A percentile compares a stretch with the other conserved stretches of the same genome.
These are phyloP conservation scores for Neurospora crassa DNA, from an alignment of 2,329 filamentous ascomycete species.

Conservation along the genomic window DNA sequence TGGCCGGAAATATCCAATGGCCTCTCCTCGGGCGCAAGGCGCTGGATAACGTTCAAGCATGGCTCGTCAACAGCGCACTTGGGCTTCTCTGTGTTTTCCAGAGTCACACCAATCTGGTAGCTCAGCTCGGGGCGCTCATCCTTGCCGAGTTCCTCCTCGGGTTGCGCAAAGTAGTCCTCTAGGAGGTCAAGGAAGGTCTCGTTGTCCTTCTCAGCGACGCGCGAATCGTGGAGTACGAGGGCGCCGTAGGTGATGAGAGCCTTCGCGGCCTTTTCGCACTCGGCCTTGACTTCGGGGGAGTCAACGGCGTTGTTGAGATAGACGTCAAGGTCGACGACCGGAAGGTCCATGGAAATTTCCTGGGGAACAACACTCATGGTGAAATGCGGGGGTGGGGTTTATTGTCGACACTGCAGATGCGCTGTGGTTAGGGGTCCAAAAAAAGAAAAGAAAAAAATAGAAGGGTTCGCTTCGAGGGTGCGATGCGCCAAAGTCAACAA, in stretches of 20 bases:
- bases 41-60: conserved; percentile 45
- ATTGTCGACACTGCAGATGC: neutral
- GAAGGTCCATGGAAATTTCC: conserved; percentile 41
- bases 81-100: conserved; percentile 54
- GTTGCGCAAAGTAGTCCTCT: conserved; percentile 56
- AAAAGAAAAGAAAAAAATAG: too few relatives aligned
- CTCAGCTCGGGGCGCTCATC: conserved; percentile 49
- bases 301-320: conserved; percentile 36
- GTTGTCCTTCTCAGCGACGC: conserved; percentile 47
- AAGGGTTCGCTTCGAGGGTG: neutral
- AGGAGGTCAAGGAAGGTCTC: conserved; percentile 48
- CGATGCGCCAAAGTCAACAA: neutral
- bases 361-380: conserved; percentile 1
- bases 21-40: conserved; percentile 43
- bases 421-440: neutral
- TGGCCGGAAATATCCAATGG: conserved; percentile 49
- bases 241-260: conserved; percentile 52
- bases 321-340: conserved; percentile 49
- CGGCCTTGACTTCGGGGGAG: conserved; percentile 35
- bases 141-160: conserved; percentile 31
- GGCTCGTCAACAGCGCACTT: conserved; percentile 55
- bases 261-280: conserved; percentile 43
- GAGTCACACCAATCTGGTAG: conserved; percentile 53
- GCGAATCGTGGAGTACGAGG: conserved; percentile 49
- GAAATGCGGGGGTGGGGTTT: neutral